Evolutionary conservation across 805 yeast species (phyloP), one percentile per base, ranked within the genome.

Genomic region (Ogataea naganishii): DNA sequence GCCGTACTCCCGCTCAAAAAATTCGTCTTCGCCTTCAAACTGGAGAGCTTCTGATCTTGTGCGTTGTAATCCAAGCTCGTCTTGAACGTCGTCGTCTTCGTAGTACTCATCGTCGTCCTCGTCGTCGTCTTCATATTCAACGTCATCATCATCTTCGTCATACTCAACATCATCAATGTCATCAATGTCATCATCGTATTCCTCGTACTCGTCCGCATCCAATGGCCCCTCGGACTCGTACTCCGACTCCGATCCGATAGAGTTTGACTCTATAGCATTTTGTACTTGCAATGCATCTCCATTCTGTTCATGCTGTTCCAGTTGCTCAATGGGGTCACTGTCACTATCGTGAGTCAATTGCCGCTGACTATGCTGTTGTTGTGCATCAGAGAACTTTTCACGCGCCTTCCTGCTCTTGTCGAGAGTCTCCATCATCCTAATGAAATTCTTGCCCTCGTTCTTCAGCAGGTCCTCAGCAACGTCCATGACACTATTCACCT

Each of bases 391-490:
- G 7, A 22, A 20, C 13, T 60, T 35, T 53, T 41, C 28, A 43
- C 57, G 23, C 36, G 45, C 50, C 52, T 60, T 43, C 13, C 73
- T 56, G 25, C 74, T 65, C 34, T 69, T 68, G 4, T 85, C 82
- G 26, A 82, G 60, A 31, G 74, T 68, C 50, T 84, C 94, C 72
- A 86, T 78, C 67, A 83, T 77, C 39, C 78, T 78, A 19, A 84
- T 67, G 39, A 85, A 82, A 24, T 75, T 71, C 38, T 69, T 68
- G n/a, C 94, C 95, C 38, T 80, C 83, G 46, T 77, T 78, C 41
- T 72, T 72, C 42, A 84, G 63, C 17, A 86, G 53, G 45, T 84
- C 94, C 40, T 84, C 94, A 1, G 95, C 92, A 24, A 86, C 69
- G 4, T 78, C 40, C 30, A 42, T 36, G 11, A 50, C 21, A 26